phyloP scores from a whole-genome alignment of 768 basidiomycete species.

The Leccinum rimulosum region DNA sequence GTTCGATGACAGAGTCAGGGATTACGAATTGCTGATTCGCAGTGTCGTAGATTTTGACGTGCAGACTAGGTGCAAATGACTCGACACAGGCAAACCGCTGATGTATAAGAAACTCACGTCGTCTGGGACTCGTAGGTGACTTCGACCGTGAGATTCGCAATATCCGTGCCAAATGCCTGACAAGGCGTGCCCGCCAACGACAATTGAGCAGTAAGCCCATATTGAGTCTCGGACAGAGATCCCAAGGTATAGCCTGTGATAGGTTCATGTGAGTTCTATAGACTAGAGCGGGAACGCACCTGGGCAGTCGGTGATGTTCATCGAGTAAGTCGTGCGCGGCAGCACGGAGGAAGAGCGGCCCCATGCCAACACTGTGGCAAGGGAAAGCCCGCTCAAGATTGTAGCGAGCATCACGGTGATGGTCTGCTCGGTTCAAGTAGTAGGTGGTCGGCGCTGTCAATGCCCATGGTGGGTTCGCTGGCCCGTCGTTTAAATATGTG shows the following conservation, averaged over 20 bases:
- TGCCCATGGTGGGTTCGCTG: neutral
- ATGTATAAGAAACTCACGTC: slow-evolving; percentile 34
- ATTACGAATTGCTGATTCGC: slow-evolving; percentile 63
- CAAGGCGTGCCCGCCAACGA: slow-evolving; percentile 55
- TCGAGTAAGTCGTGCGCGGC: slow-evolving; percentile 18
- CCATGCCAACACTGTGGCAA: slow-evolving; percentile 7
- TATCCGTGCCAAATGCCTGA: slow-evolving; percentile 63
- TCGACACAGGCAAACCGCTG: neutral
- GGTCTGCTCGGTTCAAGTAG: neutral
- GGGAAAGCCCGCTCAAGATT: slow-evolving; percentile 9
- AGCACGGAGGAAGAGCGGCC: slow-evolving; percentile 6
- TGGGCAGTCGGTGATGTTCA: slow-evolving; percentile 34
- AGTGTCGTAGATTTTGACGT: slow-evolving; percentile 66
- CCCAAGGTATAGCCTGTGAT: slow-evolving; percentile 52
- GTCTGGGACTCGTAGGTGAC: slow-evolving; percentile 62
- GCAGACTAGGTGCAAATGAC: slow-evolving; percentile 43
- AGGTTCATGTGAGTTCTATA: neutral
- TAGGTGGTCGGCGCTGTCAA: neutral
- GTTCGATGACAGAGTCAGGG: slow-evolving; percentile 51
- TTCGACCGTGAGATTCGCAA: slow-evolving; percentile 55
- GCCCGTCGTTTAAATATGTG: neutral
- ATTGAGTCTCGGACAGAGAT: slow-evolving; percentile 41
- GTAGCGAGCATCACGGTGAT: slow-evolving; percentile 2
- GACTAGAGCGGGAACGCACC: slow-evolving; percentile 15
- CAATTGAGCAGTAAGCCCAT: slow-evolving; percentile 55